Percentiles rank a stretch among this genome's conserved stretches.
Conservation (phyloP, 805 yeast species). For the Martiniozyma abietophila region DNA sequence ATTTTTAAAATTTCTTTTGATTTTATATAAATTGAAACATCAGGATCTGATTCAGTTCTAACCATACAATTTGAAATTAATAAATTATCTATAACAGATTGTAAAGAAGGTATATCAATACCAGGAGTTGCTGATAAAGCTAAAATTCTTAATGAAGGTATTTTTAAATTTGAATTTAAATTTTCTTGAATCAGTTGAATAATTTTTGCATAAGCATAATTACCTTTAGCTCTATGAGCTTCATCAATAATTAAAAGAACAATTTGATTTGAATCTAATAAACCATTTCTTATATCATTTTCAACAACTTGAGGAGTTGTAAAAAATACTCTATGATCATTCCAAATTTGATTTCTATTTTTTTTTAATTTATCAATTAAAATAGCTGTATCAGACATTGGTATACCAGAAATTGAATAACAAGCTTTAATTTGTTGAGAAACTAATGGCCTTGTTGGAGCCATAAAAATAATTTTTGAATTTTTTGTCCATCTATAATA, state of each 20-base stretch:
- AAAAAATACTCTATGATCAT: constrained; percentile 67
- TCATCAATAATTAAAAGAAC: constrained; percentile 84
- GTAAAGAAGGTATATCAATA: constrained; percentile 77
- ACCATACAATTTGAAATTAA: constrained; percentile 71
- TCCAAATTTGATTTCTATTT: constrained; percentile 75
- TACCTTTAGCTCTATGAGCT: constrained; percentile 90
- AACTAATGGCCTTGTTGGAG: constrained; percentile 94
- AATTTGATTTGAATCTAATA: constrained; percentile 64
- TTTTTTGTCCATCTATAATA: constrained; percentile 75
- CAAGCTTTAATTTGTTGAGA: constrained; percentile 96
- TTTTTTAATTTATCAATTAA: constrained; percentile 43
- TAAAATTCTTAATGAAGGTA: constrained; percentile 61
- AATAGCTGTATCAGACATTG: constrained; percentile 69
- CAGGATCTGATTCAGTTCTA: constrained; percentile 76
- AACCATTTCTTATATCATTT: constrained; percentile 72
- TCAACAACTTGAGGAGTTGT: constrained; percentile 96
- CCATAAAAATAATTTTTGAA: constrained; percentile 84
- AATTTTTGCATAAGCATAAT: constrained; percentile 83
- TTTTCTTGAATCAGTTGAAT: constrained; percentile 55
- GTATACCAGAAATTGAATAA: constrained; percentile 76
- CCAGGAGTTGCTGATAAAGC: constrained; percentile 98
- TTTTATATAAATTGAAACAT: constrained; percentile 73
- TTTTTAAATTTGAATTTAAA: neutral
- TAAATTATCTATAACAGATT: constrained; percentile 68
- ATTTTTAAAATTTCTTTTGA: constrained; percentile 51